Evolutionary conservation across 2,329 filamentous ascomycete species (phyloP).

Genomic region (Fusarium nelsonii): DNA sequence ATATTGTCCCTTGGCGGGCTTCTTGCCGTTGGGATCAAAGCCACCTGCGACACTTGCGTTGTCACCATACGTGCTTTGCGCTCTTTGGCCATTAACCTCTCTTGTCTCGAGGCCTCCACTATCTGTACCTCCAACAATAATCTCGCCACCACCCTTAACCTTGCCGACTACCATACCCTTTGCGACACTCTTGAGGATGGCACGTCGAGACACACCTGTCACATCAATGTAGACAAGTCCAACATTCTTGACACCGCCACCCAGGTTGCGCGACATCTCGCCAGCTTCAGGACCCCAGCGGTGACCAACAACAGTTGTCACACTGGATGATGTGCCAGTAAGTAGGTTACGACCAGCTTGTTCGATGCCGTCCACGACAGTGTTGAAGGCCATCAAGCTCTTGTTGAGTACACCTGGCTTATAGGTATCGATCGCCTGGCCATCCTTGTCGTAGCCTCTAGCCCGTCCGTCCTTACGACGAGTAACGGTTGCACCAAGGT

Average conservation of each 20-base stretch:
- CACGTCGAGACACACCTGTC: constrained; percentile 87
- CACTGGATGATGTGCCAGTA: constrained; percentile 78
- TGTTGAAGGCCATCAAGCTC: constrained; percentile 95
- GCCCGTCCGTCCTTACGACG: constrained; percentile 64
- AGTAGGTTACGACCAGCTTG: constrained; percentile 85
- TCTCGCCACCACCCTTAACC: constrained; percentile 78
- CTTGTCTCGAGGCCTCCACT: constrained; percentile 40
- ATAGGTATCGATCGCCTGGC: constrained; percentile 73
- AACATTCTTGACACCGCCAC: constrained; percentile 93
- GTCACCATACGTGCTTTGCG: constrained; percentile 48
- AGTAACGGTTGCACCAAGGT: constrained; percentile 80
- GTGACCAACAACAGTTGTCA: constrained; percentile 88
- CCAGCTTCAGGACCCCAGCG: constrained; percentile 90
- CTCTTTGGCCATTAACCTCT: constrained; percentile 42
- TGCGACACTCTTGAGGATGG: constrained; percentile 92
- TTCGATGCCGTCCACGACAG: constrained; percentile 92
- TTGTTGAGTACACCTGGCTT: constrained; percentile 96
- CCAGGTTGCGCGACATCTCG: constrained; percentile 78
- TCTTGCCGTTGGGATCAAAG: constrained; percentile 51
- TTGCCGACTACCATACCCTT: constrained; percentile 95
- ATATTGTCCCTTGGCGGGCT: constrained; percentile 44
- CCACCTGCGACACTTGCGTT: constrained; percentile 46
- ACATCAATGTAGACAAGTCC: constrained; percentile 98
- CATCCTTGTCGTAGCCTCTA: constrained; percentile 77
- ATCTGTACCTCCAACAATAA: constrained; percentile 78